Base-by-base conservation (phyloP, 2,329 filamentous ascomycete genomes). In the Xylaria sp. region DNA sequence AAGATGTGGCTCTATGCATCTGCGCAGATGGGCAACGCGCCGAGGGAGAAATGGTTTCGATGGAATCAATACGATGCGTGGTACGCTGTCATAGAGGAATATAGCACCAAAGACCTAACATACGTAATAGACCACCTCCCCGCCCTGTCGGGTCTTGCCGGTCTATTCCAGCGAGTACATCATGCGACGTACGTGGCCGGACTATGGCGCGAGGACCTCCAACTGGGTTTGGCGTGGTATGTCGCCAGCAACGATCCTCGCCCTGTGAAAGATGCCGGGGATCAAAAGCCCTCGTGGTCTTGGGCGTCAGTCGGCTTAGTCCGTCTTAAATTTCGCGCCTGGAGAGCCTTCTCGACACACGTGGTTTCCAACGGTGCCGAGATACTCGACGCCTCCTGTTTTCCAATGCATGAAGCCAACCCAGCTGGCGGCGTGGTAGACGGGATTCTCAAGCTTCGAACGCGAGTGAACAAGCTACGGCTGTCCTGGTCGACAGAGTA, bases 241-340 rank as follows among this genome's bases (percentile, higher is more conserved):
- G 70, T 74, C 10, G 69, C 68, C 17, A 53, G 59, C 42, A 74
- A 75, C 48, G 72, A 74, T 15, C 4, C 49, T 0, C 69, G 73
- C 2, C 15, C 59, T 4, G 65, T 71, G 26, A 31, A 7, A 15
- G 13, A 17, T 0, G 33, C 28, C 0, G 53, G 44, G 2, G 63
- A 33, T 7, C 20, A 54, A 11, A 63, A 65, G 23, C 73, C 72
- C 0, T 70, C 70, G 0, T 75, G 73, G 73, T 71, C 71, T n/a
- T 75, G 72, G 73, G 67, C 67, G 15, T 68, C 70, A 1, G 72
- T 73, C 5, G 72, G 72, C 46, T 66, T 66, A 44, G 70, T 66
- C 5, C 64, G 67, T 6, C 26, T 71, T n/a, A 67, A 64, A 20
- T 70, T 68, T 28, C 59, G 65, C 42, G 44, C 46, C 6, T 60